These are phyloP conservation scores for Odontarrhena argentea DNA, from an alignment of 345 rosid species.

Conservation along the genomic window DNA sequence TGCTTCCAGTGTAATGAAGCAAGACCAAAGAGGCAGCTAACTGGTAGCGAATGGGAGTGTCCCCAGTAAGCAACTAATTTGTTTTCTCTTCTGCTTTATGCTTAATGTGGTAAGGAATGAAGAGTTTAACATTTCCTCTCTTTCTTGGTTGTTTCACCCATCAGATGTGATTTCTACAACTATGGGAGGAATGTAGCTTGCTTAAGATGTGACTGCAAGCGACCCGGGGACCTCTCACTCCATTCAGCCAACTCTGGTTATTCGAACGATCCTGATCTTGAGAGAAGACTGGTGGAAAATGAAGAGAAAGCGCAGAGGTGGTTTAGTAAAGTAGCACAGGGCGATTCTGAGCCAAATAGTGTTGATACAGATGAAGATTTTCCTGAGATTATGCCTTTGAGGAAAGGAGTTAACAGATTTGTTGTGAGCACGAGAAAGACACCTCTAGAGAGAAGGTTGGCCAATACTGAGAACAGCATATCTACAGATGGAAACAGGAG, in stretches of 20 bases:
- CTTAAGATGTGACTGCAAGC: conserved; percentile 95
- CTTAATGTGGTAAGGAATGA: conserved; percentile 1
- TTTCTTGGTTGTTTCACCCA: conserved; percentile 21
- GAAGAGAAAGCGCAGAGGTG: conserved; percentile 83
- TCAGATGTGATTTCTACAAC: conserved; percentile 84
- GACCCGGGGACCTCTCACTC: conserved; percentile 52
- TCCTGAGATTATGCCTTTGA: conserved; percentile 89
- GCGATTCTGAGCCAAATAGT: conserved; percentile 54
- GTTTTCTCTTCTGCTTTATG: conserved; percentile 20
- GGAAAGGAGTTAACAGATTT: conserved; percentile 92
- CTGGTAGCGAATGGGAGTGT: conserved; percentile 97
- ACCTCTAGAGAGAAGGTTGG: conserved; percentile 83
- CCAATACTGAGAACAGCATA: conserved; percentile 45
- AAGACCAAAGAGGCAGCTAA: conserved; percentile 81
- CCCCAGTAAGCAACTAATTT: conserved; percentile 74
- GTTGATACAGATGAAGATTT: conserved; percentile 79
- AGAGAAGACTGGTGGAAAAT: conserved; percentile 63
- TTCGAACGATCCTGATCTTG: conserved; percentile 48
- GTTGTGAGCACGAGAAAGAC: conserved; percentile 89
- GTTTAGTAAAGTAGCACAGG: conserved; percentile 74
- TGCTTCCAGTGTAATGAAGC: conserved; percentile 89
- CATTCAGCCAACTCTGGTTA: conserved; percentile 36
- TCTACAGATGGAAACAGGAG: conserved; percentile 36
- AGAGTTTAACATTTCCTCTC: conserved; percentile 30
- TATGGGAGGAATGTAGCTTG: conserved; percentile 75